Evolutionary conservation across 108 stramenopile species (phyloP).

Genomic region (Cyclostephanos tholiformis): DNA sequence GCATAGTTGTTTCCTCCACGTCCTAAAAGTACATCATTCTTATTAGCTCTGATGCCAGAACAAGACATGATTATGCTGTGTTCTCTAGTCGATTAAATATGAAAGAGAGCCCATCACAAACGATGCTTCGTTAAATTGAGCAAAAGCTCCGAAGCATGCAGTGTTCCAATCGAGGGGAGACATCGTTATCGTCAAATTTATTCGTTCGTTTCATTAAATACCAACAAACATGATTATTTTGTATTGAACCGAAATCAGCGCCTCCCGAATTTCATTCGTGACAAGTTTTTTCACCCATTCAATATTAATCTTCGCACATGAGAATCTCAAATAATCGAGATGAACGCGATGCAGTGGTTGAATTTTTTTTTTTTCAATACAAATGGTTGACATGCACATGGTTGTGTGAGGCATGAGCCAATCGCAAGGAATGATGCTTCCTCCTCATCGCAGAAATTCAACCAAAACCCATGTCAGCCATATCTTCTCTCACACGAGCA

Average conservation of each 20-base stretch:
- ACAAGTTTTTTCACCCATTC: conserved; percentile 6
- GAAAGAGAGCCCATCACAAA: not conserved
- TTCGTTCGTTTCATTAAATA: not conserved
- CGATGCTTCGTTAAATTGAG: not conserved
- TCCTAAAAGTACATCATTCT: conserved; percentile 35
- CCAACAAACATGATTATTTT: not conserved
- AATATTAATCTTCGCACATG: not conserved
- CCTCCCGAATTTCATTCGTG: not conserved
- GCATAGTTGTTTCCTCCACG: conserved; percentile 57
- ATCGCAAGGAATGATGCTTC: not conserved
- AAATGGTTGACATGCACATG: too few species aligned
- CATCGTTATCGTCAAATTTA: not conserved
- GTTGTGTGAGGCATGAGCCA: not conserved
- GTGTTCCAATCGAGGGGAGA: not conserved
- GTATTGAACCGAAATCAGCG: not conserved
- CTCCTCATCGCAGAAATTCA: not conserved
- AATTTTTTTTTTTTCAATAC: too few species aligned
- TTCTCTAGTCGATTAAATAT: not conserved
- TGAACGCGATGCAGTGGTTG: too few species aligned
- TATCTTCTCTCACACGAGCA: conserved; percentile 66
- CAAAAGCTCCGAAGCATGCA: not conserved
- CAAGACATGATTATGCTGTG: not conserved
- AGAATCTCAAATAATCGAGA: too few species aligned
- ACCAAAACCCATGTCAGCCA: conserved; percentile 77
- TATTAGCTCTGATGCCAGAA: conserved; percentile 3